A percentile compares a stretch with the other conserved stretches of the same genome.
Conservation (phyloP, 345 rosid genomes). For the Eucalyptus sp. region DNA sequence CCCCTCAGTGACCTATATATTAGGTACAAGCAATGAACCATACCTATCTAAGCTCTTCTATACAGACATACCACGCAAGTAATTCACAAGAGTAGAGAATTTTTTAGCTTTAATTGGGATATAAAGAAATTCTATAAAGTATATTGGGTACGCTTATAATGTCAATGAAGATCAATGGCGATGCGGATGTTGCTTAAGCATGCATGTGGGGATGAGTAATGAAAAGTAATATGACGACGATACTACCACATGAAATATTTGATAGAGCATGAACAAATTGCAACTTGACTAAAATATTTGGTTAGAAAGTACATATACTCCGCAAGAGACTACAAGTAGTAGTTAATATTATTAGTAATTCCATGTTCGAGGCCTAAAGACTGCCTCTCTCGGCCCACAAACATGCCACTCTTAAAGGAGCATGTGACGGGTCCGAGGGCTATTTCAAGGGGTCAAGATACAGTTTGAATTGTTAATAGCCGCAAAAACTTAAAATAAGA, state of each 20-base stretch:
- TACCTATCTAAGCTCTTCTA: background rate
- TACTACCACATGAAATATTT: background rate
- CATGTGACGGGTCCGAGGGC: background rate
- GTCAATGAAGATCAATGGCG: background rate
- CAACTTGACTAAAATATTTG: background rate
- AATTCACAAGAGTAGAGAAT: background rate
- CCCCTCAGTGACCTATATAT: background rate
- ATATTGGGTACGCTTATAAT: background rate
- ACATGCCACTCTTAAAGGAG: background rate
- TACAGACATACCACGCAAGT: background rate
- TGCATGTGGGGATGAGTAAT: background rate
- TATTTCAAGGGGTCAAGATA: background rate
- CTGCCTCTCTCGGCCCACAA: background rate
- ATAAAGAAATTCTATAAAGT: background rate
- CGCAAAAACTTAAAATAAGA: background rate
- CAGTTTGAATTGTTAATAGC: background rate
- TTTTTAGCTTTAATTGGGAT: background rate
- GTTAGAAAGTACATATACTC: background rate
- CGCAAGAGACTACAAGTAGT: background rate
- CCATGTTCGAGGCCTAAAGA: background rate
- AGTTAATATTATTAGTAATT: background rate
- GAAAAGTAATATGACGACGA: background rate
- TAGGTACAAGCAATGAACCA: background rate
- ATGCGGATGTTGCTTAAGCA: background rate
- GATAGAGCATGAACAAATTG: background rate